phyloP scores from a whole-genome alignment of 2,329 filamentous ascomycete genomes.

The Alternaria incomplexa region DNA sequence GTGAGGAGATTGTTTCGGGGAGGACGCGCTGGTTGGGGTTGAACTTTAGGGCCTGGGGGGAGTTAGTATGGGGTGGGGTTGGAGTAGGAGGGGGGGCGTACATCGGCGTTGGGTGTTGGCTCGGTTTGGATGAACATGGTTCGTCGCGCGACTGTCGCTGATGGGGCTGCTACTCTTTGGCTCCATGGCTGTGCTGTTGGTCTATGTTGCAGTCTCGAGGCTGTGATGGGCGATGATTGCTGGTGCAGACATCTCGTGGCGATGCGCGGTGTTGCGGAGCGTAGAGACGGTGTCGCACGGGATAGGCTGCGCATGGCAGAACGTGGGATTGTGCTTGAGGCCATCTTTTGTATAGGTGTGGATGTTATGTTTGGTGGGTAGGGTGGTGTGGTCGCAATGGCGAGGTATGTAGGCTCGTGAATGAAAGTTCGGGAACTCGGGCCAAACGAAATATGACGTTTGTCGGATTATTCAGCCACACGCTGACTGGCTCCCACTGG shows the following conservation, averaged over 20 bases:
- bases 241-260: slow-evolving; percentile 47
- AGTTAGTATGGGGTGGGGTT: background rate
- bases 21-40: slow-evolving; percentile 87
- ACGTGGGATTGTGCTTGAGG: slow-evolving; percentile 35
- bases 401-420: slow-evolving; percentile 10
- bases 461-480: slow-evolving; percentile 11
- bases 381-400: slow-evolving; percentile 16
- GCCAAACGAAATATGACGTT: slow-evolving; percentile 29
- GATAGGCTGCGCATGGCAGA: slow-evolving; percentile 38
- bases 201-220: slow-evolving; percentile 40
- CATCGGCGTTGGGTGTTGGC: slow-evolving; percentile 91
- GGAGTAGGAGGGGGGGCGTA: slow-evolving; percentile 38
- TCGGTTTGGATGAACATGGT: slow-evolving; percentile 99
- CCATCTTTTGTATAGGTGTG: slow-evolving; percentile 22
- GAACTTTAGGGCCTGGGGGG: slow-evolving; percentile 78
- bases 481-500: slow-evolving; percentile 3
- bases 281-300: slow-evolving; percentile 29
- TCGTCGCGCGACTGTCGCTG: slow-evolving; percentile 52
- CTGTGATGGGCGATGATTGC: slow-evolving; percentile 39
- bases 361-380: background rate
- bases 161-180: slow-evolving; percentile 16
- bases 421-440: slow-evolving; percentile 18
- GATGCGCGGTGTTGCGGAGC: slow-evolving; percentile 29
- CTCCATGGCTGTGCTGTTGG: slow-evolving; percentile 36
- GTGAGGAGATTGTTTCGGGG: slow-evolving; percentile 71